phyloP scores from a whole-genome alignment of 345 rosid species.

The Conringia planisiliqua region DNA sequence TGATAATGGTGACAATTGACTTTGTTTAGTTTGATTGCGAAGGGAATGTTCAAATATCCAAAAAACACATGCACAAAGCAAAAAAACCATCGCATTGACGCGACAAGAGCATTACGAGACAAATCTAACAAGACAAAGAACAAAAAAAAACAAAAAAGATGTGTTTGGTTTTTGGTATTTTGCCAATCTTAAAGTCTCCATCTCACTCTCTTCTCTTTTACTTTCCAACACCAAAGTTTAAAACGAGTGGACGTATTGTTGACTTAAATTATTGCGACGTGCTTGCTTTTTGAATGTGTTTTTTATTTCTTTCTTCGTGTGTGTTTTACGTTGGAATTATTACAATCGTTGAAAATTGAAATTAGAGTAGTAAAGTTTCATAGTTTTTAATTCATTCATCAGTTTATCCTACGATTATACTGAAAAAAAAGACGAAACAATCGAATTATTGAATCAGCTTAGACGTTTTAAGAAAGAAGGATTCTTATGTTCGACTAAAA shows the following conservation, averaged over 20 bases:
- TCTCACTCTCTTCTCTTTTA: constrained; percentile 27
- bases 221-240: constrained; percentile 30
- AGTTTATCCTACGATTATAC: not conserved
- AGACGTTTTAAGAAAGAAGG: not conserved
- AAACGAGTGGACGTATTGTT: constrained; percentile 7
- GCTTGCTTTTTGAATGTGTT: not conserved
- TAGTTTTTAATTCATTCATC: not conserved
- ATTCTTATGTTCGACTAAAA: not conserved
- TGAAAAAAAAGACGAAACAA: not conserved
- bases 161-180: constrained; percentile 22
- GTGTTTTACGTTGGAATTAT: constrained; percentile 15
- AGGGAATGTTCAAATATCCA: constrained; percentile 26
- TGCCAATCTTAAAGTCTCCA: constrained; percentile 11
- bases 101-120: constrained; percentile 28
- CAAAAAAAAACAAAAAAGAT: too few species aligned
- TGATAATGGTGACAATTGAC: constrained; percentile 15
- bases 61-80: constrained; percentile 26
- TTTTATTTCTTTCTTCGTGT: not conserved
- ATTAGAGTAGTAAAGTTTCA: not conserved
- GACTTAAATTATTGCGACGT: constrained; percentile 15
- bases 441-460: not conserved
- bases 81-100: constrained; percentile 22
- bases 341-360: not conserved
- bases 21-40: constrained; percentile 14
- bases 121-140: constrained; percentile 12